Conservation (phyloP, 306 rosid genomes). For the Lathyrus aphaca region DNA sequence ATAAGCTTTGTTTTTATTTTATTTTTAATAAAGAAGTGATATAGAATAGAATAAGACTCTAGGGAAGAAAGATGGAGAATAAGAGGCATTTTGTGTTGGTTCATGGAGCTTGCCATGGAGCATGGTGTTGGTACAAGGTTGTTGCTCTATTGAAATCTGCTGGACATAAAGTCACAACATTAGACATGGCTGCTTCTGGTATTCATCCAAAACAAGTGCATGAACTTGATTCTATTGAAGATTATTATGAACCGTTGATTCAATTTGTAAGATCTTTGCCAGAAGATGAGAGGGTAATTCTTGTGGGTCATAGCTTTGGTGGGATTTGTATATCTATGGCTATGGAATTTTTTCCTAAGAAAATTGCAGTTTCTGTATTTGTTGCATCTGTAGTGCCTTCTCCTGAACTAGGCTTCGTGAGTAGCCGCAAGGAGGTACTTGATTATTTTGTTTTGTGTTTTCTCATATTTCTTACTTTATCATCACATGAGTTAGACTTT, state of each 20-base stretch:
- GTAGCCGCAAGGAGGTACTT: too few species aligned
- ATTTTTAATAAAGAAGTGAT: background rate
- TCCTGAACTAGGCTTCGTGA: conserved; percentile 1
- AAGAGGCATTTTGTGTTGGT: background rate
- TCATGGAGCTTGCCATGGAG: conserved; percentile 66
- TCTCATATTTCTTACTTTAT: too few species aligned
- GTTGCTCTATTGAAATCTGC: conserved; percentile 35
- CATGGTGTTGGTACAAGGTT: conserved; percentile 69
- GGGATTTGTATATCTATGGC: conserved; percentile 51
- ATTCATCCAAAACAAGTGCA: conserved; percentile 42
- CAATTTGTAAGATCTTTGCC: conserved; percentile 44
- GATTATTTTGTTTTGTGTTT: too few species aligned
- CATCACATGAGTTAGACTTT: too few species aligned
- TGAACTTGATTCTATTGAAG: conserved; percentile 39
- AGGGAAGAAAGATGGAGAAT: background rate
- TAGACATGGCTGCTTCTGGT: conserved; percentile 60
- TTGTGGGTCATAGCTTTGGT: conserved; percentile 64
- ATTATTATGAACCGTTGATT: conserved; percentile 52
- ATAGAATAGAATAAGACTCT: too few species aligned
- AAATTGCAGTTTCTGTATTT: conserved; percentile 52
- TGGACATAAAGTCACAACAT: conserved; percentile 32
- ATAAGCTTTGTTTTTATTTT: too few species aligned
- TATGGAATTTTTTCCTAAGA: conserved; percentile 61
- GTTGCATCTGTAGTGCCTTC: conserved; percentile 43
- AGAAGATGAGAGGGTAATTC: conserved; percentile 48